A percentile compares a stretch with the other conserved stretches of the same genome.
Evolutionary conservation across 1,139 yeast species (phyloP).

Genomic region (Yamadazyma diddensiae): DNA sequence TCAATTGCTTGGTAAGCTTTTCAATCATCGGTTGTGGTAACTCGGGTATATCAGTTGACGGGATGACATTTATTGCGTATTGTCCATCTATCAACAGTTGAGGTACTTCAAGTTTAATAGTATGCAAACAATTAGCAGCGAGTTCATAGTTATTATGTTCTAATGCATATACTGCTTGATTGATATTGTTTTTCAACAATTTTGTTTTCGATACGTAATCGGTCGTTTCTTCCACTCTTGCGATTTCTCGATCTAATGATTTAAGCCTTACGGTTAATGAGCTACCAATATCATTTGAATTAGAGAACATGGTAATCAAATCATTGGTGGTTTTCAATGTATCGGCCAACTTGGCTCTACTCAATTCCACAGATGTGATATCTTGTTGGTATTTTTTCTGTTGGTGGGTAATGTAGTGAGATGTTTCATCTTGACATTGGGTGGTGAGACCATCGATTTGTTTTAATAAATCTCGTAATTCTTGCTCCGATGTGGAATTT

Average conservation of each 20-base stretch:
- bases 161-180: conserved; percentile 67
- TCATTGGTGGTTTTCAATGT: conserved; percentile 42
- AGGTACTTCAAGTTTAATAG: conserved; percentile 54
- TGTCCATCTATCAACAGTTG: conserved; percentile 52
- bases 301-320: conserved; percentile 48
- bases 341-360: conserved; percentile 35
- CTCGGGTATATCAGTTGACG: conserved; percentile 87
- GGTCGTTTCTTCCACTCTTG: conserved; percentile 62
- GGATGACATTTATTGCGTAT: conserved; percentile 82
- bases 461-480: conserved; percentile 8
- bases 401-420: conserved; percentile 24
- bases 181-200: conserved; percentile 57
- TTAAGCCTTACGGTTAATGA: conserved; percentile 68
- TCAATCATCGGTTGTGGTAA: conserved; percentile 58
- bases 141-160: conserved; percentile 65
- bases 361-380: conserved; percentile 34
- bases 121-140: conserved; percentile 64
- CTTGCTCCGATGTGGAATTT: conserved; percentile 12
- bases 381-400: conserved; percentile 36
- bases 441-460: conserved; percentile 9
- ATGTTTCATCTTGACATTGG: conserved; percentile 24
- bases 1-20: conserved; percentile 59
- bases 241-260: conserved; percentile 67
- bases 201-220: conserved; percentile 66
- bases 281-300: conserved; percentile 65